These are phyloP conservation scores for Ceratocystis diversiconidia DNA, from an alignment of 2,329 filamentous ascomycete genomes.

Conservation along the genomic window DNA sequence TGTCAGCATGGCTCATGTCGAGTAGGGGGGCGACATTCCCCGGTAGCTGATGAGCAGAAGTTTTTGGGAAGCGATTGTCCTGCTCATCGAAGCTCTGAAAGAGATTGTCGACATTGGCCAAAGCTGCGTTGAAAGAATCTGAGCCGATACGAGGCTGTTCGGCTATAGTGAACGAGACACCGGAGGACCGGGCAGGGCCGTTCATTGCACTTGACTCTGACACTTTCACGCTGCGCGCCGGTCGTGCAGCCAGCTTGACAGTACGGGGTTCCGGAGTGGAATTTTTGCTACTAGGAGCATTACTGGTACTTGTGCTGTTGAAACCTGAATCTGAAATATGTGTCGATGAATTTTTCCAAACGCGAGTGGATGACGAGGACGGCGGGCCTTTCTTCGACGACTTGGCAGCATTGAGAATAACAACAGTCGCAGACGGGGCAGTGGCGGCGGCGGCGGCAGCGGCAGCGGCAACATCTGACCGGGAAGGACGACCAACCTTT, in stretches of 20 bases:
- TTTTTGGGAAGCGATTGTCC: not conserved
- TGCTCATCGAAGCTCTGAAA: too few species aligned
- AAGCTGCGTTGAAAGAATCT: too few species aligned
- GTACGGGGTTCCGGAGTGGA: not conserved
- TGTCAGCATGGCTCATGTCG: not conserved
- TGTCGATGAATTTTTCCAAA: not conserved
- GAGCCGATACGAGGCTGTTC: too few species aligned
- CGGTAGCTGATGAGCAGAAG: not conserved
- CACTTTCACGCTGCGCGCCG: not conserved
- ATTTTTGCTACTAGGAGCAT: not conserved
- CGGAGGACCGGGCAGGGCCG: too few species aligned
- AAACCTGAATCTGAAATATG: too few species aligned
- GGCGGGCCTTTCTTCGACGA: not conserved
- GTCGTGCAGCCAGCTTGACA: not conserved
- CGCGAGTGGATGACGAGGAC: not conserved
- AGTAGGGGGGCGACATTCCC: not conserved
- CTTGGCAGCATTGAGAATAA: not conserved
- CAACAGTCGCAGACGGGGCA: not conserved
- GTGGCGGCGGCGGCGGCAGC: not conserved
- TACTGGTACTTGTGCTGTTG: not conserved
- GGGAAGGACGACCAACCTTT: conserved; percentile 24
- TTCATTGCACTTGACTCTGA: not conserved
- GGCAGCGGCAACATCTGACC: conserved; percentile 18
- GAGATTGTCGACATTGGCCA: not conserved
- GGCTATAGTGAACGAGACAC: not conserved